Conservation (phyloP, 805 yeast species). For the Starmera dryadoides region DNA sequence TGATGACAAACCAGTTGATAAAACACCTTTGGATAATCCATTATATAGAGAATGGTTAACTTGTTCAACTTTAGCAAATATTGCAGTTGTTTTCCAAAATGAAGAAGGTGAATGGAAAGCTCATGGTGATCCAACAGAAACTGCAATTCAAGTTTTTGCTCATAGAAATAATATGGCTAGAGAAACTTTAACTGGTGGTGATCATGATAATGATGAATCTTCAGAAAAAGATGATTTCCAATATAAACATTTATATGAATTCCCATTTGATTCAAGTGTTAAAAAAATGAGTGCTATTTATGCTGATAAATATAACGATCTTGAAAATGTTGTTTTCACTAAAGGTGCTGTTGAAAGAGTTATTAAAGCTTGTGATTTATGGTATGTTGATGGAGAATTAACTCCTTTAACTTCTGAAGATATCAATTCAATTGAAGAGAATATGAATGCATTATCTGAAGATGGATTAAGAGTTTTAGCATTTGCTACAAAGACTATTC, state of each 20-base stretch:
- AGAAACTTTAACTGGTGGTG: constrained; percentile 32
- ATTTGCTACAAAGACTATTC: constrained; percentile 42
- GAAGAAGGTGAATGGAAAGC: constrained; percentile 56
- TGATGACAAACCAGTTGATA: constrained; percentile 12
- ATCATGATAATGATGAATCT: constrained; percentile 13
- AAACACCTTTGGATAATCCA: constrained; percentile 8
- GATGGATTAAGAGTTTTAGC: constrained; percentile 72
- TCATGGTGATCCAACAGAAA: constrained; percentile 86
- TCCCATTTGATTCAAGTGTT: constrained; percentile 68
- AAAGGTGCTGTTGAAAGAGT: constrained; percentile 79
- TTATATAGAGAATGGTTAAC: constrained; percentile 44
- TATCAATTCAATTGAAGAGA: constrained; percentile 35
- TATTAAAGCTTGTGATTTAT: constrained; percentile 43
- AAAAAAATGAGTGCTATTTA: constrained; percentile 69
- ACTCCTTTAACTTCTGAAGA: constrained; percentile 34
- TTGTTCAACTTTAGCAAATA: constrained; percentile 72
- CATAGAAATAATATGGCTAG: constrained; percentile 49
- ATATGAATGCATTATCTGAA: constrained; percentile 51
- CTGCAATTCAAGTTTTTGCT: constrained; percentile 76
- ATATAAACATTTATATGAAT: constrained; percentile 46
- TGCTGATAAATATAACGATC: constrained; percentile 23
- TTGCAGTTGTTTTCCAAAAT: constrained; percentile 56
- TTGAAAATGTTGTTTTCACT: constrained; percentile 33
- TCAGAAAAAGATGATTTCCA: neutral
- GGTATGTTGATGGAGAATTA: constrained; percentile 33